phyloP scores from a whole-genome alignment of 352 stramenopile genomes.

The Globisporangium nagaii region DNA sequence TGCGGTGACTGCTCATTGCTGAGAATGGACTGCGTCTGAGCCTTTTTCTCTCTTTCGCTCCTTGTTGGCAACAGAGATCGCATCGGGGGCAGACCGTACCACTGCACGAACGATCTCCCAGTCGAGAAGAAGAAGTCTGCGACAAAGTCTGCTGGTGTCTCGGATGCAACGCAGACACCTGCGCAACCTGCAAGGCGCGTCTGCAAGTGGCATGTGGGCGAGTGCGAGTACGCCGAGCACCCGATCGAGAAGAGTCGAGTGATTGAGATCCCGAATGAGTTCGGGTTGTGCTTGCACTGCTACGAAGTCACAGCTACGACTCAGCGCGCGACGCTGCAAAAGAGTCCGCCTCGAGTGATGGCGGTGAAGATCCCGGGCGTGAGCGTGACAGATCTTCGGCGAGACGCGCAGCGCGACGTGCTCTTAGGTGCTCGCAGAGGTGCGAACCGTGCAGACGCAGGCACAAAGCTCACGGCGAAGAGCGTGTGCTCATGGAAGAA shows the following conservation, averaged over 20 bases:
- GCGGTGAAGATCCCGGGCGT: conserved; percentile 38
- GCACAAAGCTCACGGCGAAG: conserved; percentile 9
- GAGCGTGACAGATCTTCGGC: conserved; percentile 19
- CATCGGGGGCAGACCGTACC: conserved; percentile 39
- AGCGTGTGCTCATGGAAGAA: conserved; percentile 55
- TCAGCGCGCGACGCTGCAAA: conserved; percentile 40
- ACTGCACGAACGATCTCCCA: conserved; percentile 35
- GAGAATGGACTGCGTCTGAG: too few species aligned
- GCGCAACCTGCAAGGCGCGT: neutral
- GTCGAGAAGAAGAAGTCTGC: conserved; percentile 7
- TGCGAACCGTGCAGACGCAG: conserved; percentile 2
- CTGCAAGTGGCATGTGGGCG: conserved; percentile 51
- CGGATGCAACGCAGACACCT: neutral
- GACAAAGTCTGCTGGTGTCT: neutral
- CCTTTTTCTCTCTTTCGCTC: too few species aligned
- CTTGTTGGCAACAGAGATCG: too few species aligned
- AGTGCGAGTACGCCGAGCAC: conserved; percentile 40
- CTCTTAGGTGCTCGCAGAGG: conserved; percentile 7
- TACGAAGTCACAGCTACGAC: conserved; percentile 42
- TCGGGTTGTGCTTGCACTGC: conserved; percentile 49
- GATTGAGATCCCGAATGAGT: conserved; percentile 59
- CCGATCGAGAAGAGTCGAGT: conserved; percentile 34
- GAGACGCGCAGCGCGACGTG: conserved; percentile 17
- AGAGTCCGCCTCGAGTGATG: conserved; percentile 29
- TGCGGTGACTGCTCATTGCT: too few species aligned